phyloP scores from a whole-genome alignment of 1,284 basidiomycete genomes.

The Anthracocystis setariae region DNA sequence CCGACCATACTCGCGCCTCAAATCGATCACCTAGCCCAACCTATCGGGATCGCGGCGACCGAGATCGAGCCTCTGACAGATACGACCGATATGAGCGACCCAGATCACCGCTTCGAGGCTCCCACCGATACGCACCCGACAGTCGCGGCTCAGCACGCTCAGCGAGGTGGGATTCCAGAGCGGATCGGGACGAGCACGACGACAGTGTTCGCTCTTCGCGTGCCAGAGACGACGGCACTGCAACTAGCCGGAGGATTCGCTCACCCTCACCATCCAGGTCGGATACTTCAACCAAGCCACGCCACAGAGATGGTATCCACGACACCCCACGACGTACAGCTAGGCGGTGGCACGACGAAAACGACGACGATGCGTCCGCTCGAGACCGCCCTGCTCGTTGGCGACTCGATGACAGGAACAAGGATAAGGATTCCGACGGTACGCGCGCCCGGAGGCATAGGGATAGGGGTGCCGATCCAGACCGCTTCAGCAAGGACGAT shows the following conservation, averaged over 20 bases:
- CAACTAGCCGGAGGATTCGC: constrained; percentile 7
- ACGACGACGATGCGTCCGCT: neutral
- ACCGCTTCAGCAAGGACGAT: neutral
- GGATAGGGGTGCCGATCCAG: constrained; percentile 7
- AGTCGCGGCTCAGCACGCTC: constrained; percentile 3
- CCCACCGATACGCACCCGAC: constrained; percentile 6
- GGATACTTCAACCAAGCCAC: constrained; percentile 19
- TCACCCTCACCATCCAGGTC: constrained; percentile 31
- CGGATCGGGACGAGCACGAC: constrained; percentile 10
- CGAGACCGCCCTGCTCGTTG: constrained; percentile 35
- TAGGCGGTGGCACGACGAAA: constrained; percentile 7
- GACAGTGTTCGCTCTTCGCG: neutral
- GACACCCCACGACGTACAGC: constrained; percentile 3
- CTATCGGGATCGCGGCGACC: constrained; percentile 7
- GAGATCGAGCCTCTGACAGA: neutral
- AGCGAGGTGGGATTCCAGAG: constrained; percentile 18
- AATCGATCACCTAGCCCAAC: constrained; percentile 25
- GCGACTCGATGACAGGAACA: constrained; percentile 18
- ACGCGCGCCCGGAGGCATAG: neutral
- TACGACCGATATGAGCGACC: constrained; percentile 21
- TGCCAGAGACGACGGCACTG: constrained; percentile 2
- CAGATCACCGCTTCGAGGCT: constrained; percentile 12
- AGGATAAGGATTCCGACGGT: neutral
- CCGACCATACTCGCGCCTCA: constrained; percentile 16
- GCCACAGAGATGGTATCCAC: constrained; percentile 14